phyloP scores from a whole-genome alignment of 768 basidiomycete species.

The Naganishia randhawae region DNA sequence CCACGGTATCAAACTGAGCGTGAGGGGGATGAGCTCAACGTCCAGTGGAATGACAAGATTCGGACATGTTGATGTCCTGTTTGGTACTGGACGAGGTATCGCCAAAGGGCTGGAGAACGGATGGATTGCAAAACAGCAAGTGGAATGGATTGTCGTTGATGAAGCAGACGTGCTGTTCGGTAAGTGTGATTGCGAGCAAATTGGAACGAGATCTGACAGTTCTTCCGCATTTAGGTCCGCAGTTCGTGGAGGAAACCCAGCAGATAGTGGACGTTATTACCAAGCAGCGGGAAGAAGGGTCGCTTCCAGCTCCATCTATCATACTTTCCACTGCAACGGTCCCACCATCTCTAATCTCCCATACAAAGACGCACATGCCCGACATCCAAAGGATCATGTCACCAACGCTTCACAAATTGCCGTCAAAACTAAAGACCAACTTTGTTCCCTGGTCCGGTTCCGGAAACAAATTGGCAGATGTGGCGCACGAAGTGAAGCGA shows the following conservation, averaged over 20 bases:
- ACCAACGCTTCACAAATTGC: conserved; percentile 73
- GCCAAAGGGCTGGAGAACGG: conserved; percentile 59
- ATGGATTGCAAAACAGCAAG: conserved; percentile 60
- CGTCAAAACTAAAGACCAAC: conserved; percentile 65
- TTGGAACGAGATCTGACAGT: conserved; percentile 1
- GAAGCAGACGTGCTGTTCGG: conserved; percentile 89
- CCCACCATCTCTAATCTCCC: conserved; percentile 58
- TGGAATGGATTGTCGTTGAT: conserved; percentile 87
- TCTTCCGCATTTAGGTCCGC: conserved; percentile 59
- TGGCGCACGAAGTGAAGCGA: conserved; percentile 66
- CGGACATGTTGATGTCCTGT: conserved; percentile 50
- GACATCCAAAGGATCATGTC: conserved; percentile 59
- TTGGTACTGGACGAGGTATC: conserved; percentile 59
- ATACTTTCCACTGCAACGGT: conserved; percentile 83
- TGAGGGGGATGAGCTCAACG: conserved; percentile 57
- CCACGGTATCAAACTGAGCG: conserved; percentile 72
- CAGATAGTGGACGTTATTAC: conserved; percentile 68
- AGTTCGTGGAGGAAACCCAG: conserved; percentile 73
- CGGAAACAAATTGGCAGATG: conserved; percentile 74
- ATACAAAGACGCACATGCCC: conserved; percentile 35
- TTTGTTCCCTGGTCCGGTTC: conserved; percentile 67
- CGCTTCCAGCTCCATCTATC: conserved; percentile 63
- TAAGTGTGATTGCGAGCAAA: conserved; percentile 47
- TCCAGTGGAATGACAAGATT: conserved; percentile 32
- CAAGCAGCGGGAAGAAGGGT: conserved; percentile 53